Evolutionary conservation across 1,284 basidiomycete species (phyloP).

Genomic region (Polyporus tsugae): DNA sequence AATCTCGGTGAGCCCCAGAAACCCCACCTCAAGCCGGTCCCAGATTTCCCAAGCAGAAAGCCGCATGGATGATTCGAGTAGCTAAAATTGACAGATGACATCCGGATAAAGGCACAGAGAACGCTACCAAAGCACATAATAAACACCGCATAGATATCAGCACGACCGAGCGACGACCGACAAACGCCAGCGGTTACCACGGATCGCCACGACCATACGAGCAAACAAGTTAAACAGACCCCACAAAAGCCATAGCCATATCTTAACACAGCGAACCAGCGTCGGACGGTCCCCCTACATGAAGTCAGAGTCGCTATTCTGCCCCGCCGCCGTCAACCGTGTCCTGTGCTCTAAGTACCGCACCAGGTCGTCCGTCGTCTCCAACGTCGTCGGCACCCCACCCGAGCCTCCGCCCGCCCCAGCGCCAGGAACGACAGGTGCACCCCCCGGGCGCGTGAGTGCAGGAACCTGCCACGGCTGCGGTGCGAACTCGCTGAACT

Average conservation of each 20-base stretch:
- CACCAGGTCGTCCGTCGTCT: conserved; percentile 39
- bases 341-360: conserved; percentile 39
- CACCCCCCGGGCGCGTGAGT: conserved; percentile 5
- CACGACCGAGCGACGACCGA: neutral
- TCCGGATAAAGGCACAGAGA: neutral
- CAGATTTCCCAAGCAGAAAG: neutral
- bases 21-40: neutral
- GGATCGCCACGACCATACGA: neutral
- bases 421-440: neutral
- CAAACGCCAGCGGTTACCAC: neutral
- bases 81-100: conserved; percentile 15
- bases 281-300: conserved; percentile 22
- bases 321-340: conserved; percentile 32
- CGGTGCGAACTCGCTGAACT: conserved; percentile 34
- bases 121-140: conserved; percentile 19
- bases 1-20: neutral
- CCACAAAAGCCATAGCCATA: neutral
- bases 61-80: conserved; percentile 14
- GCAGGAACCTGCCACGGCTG: conserved; percentile 29
- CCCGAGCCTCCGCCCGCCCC: neutral
- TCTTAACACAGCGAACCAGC: neutral
- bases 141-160: conserved; percentile 11
- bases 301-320: conserved; percentile 31
- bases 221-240: neutral
- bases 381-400: conserved; percentile 31